Evolutionary conservation across 768 basidiomycete species (phyloP).

Genomic region (Pleurotus giganteus): DNA sequence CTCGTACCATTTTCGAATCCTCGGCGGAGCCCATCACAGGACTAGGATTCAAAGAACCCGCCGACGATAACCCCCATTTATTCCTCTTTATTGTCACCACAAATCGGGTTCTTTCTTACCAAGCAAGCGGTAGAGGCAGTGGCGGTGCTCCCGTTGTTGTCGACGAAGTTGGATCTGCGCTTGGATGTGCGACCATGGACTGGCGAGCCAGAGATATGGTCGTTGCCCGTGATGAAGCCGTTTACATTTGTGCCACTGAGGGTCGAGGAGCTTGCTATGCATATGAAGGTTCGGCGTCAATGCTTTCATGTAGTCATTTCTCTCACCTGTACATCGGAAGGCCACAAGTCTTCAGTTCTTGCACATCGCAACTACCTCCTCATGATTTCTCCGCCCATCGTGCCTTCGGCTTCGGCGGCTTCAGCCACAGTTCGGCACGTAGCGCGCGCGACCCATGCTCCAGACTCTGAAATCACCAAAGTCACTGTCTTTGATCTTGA

Average conservation of each 20-base stretch:
- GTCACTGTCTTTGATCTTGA: constrained; percentile 89
- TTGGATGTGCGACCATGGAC: constrained; percentile 86
- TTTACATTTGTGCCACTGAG: constrained; percentile 81
- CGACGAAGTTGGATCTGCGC: constrained; percentile 81
- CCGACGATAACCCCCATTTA: constrained; percentile 38
- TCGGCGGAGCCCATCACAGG: constrained; percentile 89
- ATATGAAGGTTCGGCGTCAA: constrained; percentile 74
- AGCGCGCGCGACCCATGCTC: constrained; percentile 40
- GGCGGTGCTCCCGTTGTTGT: constrained; percentile 66
- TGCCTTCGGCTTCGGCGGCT: constrained; percentile 59
- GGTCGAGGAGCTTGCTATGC: constrained; percentile 85
- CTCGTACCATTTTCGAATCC: constrained; percentile 80
- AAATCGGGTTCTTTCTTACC: constrained; percentile 73
- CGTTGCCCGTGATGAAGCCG: constrained; percentile 88
- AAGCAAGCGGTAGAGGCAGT: constrained; percentile 68
- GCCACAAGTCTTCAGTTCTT: constrained; percentile 74
- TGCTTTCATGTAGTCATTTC: background rate
- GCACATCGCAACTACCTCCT: constrained; percentile 83
- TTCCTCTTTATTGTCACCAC: constrained; percentile 89
- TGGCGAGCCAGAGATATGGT: constrained; percentile 71
- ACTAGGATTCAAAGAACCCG: constrained; percentile 79
- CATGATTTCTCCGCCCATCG: constrained; percentile 84
- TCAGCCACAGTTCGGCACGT: constrained; percentile 78
- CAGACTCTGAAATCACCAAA: constrained; percentile 64
- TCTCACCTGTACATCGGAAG: constrained; percentile 29